phyloP scores from a whole-genome alignment of 169 alveolate genomes.

The Babesia bovis region DNA sequence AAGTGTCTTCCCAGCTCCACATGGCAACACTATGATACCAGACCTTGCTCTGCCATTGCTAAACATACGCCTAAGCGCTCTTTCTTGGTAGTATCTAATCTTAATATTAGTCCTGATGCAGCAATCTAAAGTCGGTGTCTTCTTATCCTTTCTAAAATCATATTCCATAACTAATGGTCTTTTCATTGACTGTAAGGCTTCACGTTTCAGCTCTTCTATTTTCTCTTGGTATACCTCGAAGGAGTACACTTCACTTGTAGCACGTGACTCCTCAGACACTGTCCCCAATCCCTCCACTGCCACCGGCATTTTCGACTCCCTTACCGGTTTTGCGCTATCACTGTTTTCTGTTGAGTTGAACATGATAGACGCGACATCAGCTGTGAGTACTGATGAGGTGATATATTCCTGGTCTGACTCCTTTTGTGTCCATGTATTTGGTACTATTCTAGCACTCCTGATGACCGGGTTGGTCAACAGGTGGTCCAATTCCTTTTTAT shows the following conservation, averaged over 20 bases:
- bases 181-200: slow-evolving; percentile 84
- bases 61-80: slow-evolving; percentile 96
- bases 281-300: slow-evolving; percentile 21
- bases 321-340: slow-evolving; percentile 6
- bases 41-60: slow-evolving; percentile 97
- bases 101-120: slow-evolving; percentile 89
- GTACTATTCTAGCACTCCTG: slow-evolving; percentile 74
- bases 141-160: slow-evolving; percentile 91
- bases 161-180: slow-evolving; percentile 96
- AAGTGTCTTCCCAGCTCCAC: slow-evolving; percentile 99
- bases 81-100: slow-evolving; percentile 90
- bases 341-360: slow-evolving; percentile 5
- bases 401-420: slow-evolving; percentile 40
- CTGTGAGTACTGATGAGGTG: slow-evolving; percentile 50
- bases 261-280: slow-evolving; percentile 1
- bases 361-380: slow-evolving; percentile 40
- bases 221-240: slow-evolving; percentile 86
- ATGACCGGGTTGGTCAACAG: slow-evolving; percentile 83
- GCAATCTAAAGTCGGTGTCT: slow-evolving; percentile 84
- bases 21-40: slow-evolving; percentile 98
- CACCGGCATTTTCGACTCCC: slow-evolving; percentile 32
- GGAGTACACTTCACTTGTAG: slow-evolving; percentile 75
- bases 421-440: slow-evolving; percentile 43
- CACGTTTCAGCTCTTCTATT: slow-evolving; percentile 86
- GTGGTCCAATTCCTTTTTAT: slow-evolving; percentile 80